phyloP scores from a whole-genome alignment of 257 asterid genomes.

The Hygrophila difformis region DNA sequence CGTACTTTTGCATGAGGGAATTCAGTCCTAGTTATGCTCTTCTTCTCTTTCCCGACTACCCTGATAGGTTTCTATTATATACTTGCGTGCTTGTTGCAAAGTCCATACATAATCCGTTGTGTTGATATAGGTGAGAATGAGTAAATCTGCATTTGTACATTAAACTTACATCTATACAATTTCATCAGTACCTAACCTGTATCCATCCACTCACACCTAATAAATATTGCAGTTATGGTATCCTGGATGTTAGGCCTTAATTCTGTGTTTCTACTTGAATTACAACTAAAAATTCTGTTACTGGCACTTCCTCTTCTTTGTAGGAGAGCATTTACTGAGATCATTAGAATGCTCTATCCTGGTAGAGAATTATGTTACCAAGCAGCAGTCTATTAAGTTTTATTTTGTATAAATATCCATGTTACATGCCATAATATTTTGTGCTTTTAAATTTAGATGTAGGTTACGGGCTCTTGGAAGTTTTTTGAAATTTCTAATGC shows the following conservation, averaged over 20 bases:
- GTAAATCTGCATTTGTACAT: too few species aligned
- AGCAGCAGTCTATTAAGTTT: too few species aligned
- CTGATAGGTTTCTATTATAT: background rate
- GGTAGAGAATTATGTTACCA: background rate
- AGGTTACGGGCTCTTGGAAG: constrained; percentile 3
- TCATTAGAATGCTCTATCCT: too few species aligned
- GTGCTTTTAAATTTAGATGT: constrained; percentile 6
- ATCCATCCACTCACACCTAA: background rate
- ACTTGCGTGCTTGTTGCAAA: background rate
- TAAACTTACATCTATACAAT: constrained; percentile 3
- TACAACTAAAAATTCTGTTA: too few species aligned
- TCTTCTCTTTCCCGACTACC: background rate
- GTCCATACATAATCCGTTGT: background rate
- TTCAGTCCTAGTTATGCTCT: constrained; percentile 4
- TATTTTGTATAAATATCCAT: constrained; percentile 1
- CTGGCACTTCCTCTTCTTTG: too few species aligned
- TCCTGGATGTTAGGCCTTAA: too few species aligned
- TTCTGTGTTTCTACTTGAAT: too few species aligned
- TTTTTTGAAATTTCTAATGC: constrained; percentile 15
- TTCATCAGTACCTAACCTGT: background rate
- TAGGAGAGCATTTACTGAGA: too few species aligned
- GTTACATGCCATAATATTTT: background rate
- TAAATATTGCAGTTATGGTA: too few species aligned
- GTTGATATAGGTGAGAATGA: background rate
- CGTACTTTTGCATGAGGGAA: background rate